Percentiles rank a stretch among this genome's conserved stretches.
Conservation (phyloP, 257 asterid genomes). For the Rehmannia glutinosa region DNA sequence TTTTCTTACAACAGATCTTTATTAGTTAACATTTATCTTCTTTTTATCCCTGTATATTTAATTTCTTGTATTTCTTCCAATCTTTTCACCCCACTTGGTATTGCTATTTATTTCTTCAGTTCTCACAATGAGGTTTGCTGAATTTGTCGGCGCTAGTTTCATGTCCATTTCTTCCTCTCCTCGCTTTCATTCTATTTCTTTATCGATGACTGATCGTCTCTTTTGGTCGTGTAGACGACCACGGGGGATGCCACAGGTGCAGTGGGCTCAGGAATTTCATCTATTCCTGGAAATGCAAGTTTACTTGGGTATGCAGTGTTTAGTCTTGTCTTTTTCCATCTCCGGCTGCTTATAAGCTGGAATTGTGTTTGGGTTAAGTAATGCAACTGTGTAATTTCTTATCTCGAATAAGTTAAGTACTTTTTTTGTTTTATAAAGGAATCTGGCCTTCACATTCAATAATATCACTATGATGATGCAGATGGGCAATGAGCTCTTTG, state of each 20-base stretch:
- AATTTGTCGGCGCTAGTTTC: not conserved
- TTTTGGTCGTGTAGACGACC: conserved; percentile 41
- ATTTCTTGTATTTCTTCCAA: conserved; percentile 1
- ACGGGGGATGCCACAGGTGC: conserved; percentile 57
- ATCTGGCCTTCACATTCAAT: conserved; percentile 7
- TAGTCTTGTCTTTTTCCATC: not conserved
- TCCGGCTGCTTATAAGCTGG: not conserved
- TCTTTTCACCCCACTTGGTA: not conserved
- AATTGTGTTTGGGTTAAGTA: not conserved
- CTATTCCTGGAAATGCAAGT: conserved; percentile 89
- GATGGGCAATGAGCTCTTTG: conserved; percentile 99
- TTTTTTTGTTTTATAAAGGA: not conserved
- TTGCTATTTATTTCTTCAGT: no score
- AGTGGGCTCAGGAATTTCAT: conserved; percentile 54
- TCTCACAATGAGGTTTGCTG: no score
- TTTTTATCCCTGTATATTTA: not conserved
- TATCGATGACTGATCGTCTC: conserved; percentile 14
- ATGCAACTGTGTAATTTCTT: not conserved
- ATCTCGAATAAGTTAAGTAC: not conserved
- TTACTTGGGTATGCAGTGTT: conserved; percentile 74
- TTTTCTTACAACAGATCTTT: conserved; percentile 5
- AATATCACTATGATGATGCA: conserved; percentile 38
- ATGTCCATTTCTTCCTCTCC: not conserved
- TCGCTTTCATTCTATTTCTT: conserved; percentile 1
- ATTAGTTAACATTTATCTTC: no score